Evolutionary conservation across 2,329 filamentous ascomycete genomes (phyloP), one percentile per base, ranked within the genome.

Genomic region (Parastagonospora avenae): DNA sequence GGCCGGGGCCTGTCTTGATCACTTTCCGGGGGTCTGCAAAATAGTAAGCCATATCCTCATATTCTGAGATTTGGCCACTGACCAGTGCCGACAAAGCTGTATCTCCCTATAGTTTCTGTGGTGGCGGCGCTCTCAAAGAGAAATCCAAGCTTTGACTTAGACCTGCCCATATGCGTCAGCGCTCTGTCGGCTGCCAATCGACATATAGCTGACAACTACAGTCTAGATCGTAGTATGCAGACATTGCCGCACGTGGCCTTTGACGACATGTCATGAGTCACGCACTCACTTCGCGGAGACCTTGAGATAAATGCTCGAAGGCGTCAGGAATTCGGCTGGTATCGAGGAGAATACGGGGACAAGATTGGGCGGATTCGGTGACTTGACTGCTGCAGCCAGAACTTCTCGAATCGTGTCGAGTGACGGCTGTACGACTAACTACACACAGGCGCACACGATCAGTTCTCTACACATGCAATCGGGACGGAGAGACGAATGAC

Each of bases 231-330:
- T 24, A 24, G 19, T 24, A 24, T 24, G 19, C 19, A 24, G 19
- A 24, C 19, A 24, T 24, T 24, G 19, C 19, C 19, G 19, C 19
- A 24, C 19, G 19, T 24, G 19, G 3, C 14, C 40, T 16, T n/a
- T 12, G 11, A 32, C 8, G 5, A 15, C 29, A 19, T 2, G 12
- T 24, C 28, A 67, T 70, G 62, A 68, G 61, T 71, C 62, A 81
- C 50, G 46, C 51, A 71, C 81, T 77, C 76, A 89, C 81, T 88
- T 86, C 55, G 86, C 83, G 31, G 90, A 88, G 62, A 97, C 82
- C 77, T 97, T 97, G 60, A 99, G 83, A 76, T 97, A 99, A 63
- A 95, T 93, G 56, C 90, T 85, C n/a, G 91, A 93, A 2, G 94
- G 94, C 1, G 93, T 99, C 73, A 97, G 83, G 62, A 97, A 87